Evolutionary conservation across 1,284 basidiomycete genomes (phyloP).

Genomic region (Cutaneotrichosporon sp.): DNA sequence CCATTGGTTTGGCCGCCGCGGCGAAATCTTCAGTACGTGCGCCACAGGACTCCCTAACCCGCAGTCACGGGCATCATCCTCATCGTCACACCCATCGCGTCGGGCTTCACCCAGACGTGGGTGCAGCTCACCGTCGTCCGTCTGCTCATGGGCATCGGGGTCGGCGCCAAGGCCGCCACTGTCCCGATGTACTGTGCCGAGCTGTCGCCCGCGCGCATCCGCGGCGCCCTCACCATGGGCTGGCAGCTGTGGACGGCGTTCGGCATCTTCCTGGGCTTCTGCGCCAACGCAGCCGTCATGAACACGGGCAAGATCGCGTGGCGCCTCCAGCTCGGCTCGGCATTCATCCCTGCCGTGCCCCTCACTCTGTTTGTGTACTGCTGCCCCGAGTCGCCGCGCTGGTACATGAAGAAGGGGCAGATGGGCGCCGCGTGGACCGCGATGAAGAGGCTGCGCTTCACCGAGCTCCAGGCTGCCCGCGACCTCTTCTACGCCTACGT

Average conservation of each 20-base stretch:
- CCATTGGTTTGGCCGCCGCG: conserved; percentile 67
- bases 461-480: conserved; percentile 69
- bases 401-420: conserved; percentile 49
- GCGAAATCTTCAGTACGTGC: conserved; percentile 69
- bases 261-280: conserved; percentile 38
- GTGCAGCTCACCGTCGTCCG: conserved; percentile 54
- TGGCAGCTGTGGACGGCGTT: conserved; percentile 36
- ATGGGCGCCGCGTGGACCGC: conserved; percentile 66
- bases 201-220: conserved; percentile 54
- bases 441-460: conserved; percentile 65
- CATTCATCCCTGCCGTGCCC: conserved; percentile 52
- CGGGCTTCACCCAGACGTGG: conserved; percentile 63
- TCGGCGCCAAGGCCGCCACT: conserved; percentile 56
- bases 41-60: too few relatives aligned
- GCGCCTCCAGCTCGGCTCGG: conserved; percentile 56
- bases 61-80: conserved; percentile 52
- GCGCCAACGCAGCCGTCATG: conserved; percentile 15
- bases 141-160: conserved; percentile 52
- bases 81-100: conserved; percentile 46
- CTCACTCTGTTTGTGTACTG: conserved; percentile 15
- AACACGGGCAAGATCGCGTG: conserved; percentile 45
- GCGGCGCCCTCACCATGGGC: conserved; percentile 58
- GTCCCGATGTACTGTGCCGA: conserved; percentile 53
- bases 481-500: conserved; percentile 67
- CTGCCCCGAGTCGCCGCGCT: conserved; percentile 38